Evolutionary conservation across 1,284 basidiomycete species (phyloP).

Genomic region (Golubevia sp.): DNA sequence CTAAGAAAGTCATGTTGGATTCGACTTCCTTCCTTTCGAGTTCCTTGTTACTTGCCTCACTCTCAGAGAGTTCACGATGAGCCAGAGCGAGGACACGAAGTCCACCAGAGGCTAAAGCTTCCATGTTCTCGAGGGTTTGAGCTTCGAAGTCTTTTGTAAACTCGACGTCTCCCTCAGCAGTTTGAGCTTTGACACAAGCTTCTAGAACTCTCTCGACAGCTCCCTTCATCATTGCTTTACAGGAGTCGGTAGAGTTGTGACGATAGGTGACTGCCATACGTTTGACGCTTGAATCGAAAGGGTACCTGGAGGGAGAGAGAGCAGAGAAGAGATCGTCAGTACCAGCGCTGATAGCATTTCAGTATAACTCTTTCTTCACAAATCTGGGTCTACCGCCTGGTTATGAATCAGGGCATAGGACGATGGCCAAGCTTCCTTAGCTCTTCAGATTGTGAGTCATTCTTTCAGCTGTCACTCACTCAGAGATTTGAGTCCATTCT

Average conservation of each 20-base stretch:
- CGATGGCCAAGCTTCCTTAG: too few relatives aligned
- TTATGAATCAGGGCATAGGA: too few relatives aligned
- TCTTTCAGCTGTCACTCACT: too few relatives aligned
- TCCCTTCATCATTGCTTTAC: constrained; percentile 66
- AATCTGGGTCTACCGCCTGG: constrained; percentile 18
- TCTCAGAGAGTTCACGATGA: constrained; percentile 60
- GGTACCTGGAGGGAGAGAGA: constrained; percentile 15
- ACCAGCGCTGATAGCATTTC: too few relatives aligned
- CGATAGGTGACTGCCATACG: constrained; percentile 68
- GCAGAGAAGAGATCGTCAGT: background rate
- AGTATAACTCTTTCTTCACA: constrained; percentile 50
- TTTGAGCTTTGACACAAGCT: constrained; percentile 62
- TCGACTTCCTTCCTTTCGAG: constrained; percentile 68
- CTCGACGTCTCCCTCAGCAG: constrained; percentile 54
- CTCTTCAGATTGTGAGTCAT: too few relatives aligned
- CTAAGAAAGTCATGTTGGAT: constrained; percentile 69
- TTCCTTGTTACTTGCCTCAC: constrained; percentile 51
- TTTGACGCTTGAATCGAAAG: constrained; percentile 71
- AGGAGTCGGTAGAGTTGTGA: constrained; percentile 32
- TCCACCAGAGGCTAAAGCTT: constrained; percentile 7
- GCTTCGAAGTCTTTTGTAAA: constrained; percentile 11
- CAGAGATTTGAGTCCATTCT: constrained; percentile 11
- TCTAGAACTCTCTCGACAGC: constrained; percentile 71
- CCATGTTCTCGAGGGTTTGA: constrained; percentile 8
- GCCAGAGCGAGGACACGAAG: constrained; percentile 10